These are phyloP conservation scores for Ambispora gerdemannii DNA, from an alignment of 192 early-diverging fungal genomes.

Conservation along the genomic window DNA sequence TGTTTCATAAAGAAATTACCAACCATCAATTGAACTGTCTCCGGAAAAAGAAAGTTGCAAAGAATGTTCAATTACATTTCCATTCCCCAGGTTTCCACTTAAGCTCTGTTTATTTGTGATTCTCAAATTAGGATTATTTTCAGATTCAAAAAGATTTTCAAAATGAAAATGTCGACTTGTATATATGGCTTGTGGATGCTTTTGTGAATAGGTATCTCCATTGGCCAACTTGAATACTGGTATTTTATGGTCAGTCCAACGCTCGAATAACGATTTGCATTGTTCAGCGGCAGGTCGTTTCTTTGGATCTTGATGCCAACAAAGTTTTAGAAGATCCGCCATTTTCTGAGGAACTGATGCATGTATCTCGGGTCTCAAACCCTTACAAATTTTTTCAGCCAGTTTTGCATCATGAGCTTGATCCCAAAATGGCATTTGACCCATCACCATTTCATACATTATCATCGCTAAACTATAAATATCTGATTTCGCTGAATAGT, in stretches of 20 bases:
- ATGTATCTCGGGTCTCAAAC: not conserved
- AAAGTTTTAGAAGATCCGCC: conserved; percentile 10
- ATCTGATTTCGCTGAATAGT: conserved; percentile 38
- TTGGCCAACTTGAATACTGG: not conserved
- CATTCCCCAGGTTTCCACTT: not conserved
- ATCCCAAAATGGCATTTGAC: conserved; percentile 33
- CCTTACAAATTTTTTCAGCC: not conserved
- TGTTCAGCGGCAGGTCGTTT: conserved; percentile 18
- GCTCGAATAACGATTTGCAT: not conserved
- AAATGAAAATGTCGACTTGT: not conserved
- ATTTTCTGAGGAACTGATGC: not conserved
- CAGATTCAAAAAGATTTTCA: not conserved
- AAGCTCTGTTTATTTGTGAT: not conserved
- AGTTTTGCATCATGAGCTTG: not conserved
- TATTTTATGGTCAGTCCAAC: not conserved
- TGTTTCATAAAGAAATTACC: no score
- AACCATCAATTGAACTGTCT: not conserved
- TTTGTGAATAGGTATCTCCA: not conserved
- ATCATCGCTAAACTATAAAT: conserved; percentile 44
- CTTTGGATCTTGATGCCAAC: conserved; percentile 19
- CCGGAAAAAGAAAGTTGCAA: not conserved
- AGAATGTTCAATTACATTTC: not conserved
- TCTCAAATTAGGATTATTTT: not conserved
- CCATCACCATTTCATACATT: conserved; percentile 44
- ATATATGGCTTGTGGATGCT: not conserved